Evolutionary conservation across 257 asterid genomes (phyloP), one percentile per base, ranked within the genome.

Genomic region (Solanum medicagineum): DNA sequence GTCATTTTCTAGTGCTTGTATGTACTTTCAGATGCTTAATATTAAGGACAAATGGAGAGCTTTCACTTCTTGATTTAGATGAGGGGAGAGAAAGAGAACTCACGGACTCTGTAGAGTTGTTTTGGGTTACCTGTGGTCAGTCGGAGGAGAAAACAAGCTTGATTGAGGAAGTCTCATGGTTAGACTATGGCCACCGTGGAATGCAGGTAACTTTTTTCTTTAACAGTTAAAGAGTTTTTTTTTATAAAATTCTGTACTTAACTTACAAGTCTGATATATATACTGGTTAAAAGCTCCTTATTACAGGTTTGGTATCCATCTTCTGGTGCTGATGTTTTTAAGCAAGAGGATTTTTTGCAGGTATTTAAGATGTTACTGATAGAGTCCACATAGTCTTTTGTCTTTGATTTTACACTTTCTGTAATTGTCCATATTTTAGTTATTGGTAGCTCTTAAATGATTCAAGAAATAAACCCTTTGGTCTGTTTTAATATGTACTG

Each of bases 301-400:
- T 84, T 91, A 84, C 94, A 97, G 99, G 99, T 97, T 84, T 97
- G 99, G 99, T 97, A 97, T 93, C 98, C 99, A 77, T 97, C 98
- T 90, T 92, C 95, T 65, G 98, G 99, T 70, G 91, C 87, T 82
- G 98, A 95, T 84, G 92, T 95, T 88, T 97, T 93, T 90, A 95
- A 94, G 94, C 99, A 97, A 91, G 99, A 97, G 89, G 99, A 93
- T 74, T 97, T 97, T 89, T 92, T 97, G 91, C 99, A 97, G 99
- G 99, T 97, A 89, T 71, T 86, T 26, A 74, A 65, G 62, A 44
- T 74, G 57, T 19, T 26, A 77, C 5, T 77, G 83, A 40, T 62
- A 62, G 53, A 77, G 79, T 47, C 81, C 70, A 68, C 17, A 71
- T 87, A 22, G 42, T 81, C 54, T 49, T 45, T n/a, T 81, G 63